phyloP scores from a whole-genome alignment of 2,329 filamentous ascomycete species.

The Ophiostoma sp. region DNA sequence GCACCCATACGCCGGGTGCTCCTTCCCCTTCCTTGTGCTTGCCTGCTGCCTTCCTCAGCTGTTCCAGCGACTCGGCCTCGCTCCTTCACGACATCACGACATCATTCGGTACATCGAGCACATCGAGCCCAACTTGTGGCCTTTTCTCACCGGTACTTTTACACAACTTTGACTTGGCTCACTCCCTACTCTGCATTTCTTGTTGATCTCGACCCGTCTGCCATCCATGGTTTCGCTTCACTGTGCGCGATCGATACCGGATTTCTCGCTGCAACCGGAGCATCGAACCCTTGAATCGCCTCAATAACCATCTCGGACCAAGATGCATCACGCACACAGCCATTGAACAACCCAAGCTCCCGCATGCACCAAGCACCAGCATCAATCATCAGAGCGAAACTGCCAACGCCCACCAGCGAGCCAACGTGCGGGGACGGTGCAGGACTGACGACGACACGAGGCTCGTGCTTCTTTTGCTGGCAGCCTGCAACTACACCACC shows the following conservation, averaged over 20 bases:
- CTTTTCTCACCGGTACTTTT: neutral
- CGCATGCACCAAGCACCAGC: neutral
- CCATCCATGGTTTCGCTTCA: neutral
- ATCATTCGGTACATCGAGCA: neutral
- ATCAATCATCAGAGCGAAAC: neutral
- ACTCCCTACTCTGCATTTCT: neutral
- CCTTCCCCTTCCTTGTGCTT: neutral
- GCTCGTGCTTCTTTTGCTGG: neutral
- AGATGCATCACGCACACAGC: neutral
- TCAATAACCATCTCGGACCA: neutral
- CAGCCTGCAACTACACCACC: neutral
- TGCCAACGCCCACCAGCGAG: neutral
- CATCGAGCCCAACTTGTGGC: neutral
- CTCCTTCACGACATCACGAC: neutral
- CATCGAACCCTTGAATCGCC: neutral
- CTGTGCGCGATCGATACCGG: neutral
- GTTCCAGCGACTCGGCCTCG: neutral
- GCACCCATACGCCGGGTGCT: too few relatives aligned
- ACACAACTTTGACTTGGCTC: neutral
- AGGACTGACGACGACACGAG: constrained; percentile 2
- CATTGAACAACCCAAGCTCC: neutral
- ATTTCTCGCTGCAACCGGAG: neutral
- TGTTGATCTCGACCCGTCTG: neutral
- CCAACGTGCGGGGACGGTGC: neutral
- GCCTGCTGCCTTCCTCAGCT: neutral